phyloP scores from a whole-genome alignment of 805 yeast genomes.

The Danielia oregonensis region DNA sequence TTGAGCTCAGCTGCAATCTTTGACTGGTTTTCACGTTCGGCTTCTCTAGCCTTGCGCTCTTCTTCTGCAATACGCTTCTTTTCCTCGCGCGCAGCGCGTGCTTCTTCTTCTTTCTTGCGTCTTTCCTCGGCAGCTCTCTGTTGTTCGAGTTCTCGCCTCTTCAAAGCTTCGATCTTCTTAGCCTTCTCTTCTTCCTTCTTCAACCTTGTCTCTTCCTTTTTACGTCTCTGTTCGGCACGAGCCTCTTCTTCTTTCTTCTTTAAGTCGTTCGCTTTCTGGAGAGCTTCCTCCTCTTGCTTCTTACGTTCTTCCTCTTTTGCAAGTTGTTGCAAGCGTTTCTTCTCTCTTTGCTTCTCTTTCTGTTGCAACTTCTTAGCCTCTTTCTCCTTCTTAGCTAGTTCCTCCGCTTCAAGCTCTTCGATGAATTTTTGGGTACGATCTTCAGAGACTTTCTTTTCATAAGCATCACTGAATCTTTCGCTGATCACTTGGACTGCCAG shows the following conservation, averaged over 20 bases:
- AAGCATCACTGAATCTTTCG: constrained; percentile 68
- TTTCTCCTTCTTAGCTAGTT: constrained; percentile 56
- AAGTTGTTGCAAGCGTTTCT: constrained; percentile 56
- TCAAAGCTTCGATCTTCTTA: constrained; percentile 36
- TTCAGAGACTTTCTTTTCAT: constrained; percentile 75
- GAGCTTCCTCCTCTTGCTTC: constrained; percentile 52
- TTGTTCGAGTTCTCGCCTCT: constrained; percentile 10
- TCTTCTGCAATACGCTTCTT: constrained; percentile 18
- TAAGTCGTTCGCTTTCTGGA: constrained; percentile 28
- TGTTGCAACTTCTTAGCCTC: constrained; percentile 63
- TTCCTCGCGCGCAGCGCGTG: constrained; percentile 14
- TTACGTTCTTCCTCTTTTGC: constrained; percentile 61
- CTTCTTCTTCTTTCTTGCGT: constrained; percentile 14
- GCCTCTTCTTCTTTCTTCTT: constrained; percentile 30
- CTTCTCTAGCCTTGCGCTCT: constrained; percentile 6
- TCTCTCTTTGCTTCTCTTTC: constrained; percentile 68
- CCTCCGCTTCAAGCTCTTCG: constrained; percentile 70
- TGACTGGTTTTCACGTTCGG: constrained; percentile 5
- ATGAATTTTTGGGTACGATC: constrained; percentile 61
- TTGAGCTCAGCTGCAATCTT: constrained; percentile 7
- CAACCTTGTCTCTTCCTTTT: constrained; percentile 35
- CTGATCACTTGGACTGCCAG: constrained; percentile 78
- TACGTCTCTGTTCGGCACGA: constrained; percentile 35
- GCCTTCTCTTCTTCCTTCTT: constrained; percentile 48
- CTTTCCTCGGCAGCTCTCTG: constrained; percentile 20